A percentile compares a stretch with the other conserved stretches of the same genome.
Conservation (phyloP, 2,329 filamentous ascomycete species). For the Thielaviopsis euricoi region DNA sequence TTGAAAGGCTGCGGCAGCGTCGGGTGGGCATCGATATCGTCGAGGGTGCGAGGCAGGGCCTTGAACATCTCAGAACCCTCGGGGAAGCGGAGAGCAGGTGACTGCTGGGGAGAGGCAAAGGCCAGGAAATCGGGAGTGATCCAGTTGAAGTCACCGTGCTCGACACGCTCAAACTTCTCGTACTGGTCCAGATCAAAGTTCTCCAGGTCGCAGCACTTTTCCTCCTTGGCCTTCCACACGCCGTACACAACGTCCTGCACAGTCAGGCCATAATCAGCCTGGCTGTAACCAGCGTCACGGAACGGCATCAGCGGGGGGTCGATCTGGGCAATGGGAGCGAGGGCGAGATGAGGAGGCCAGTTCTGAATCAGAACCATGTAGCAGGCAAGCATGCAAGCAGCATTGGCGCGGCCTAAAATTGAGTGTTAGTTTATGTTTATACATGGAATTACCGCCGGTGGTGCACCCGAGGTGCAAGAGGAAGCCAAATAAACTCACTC, state of each 20-base stretch:
- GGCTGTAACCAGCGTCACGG: slow-evolving; percentile 93
- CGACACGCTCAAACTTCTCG: slow-evolving; percentile 85
- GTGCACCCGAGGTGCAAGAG: too few species aligned
- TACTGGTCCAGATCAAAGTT: slow-evolving; percentile 97
- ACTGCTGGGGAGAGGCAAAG: slow-evolving; percentile 85
- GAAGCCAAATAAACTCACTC: too few species aligned
- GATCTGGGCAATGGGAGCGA: slow-evolving; percentile 89
- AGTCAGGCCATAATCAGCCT: slow-evolving; percentile 88
- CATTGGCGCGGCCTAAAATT: slow-evolving; percentile 69
- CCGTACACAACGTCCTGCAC: slow-evolving; percentile 97
- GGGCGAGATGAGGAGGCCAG: slow-evolving; percentile 88
- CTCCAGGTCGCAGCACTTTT: slow-evolving; percentile 76
- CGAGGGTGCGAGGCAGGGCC: slow-evolving; percentile 58
- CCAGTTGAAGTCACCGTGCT: slow-evolving; percentile 99
- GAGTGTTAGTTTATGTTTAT: background rate
- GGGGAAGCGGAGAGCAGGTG: slow-evolving; percentile 55
- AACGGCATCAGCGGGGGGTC: slow-evolving; percentile 98
- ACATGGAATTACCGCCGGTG: too few species aligned
- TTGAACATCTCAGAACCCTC: slow-evolving; percentile 57
- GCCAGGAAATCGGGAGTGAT: slow-evolving; percentile 87
- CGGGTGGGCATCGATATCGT: slow-evolving; percentile 52
- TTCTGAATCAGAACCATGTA: slow-evolving; percentile 98
- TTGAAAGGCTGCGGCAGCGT: slow-evolving; percentile 77
- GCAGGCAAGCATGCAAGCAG: slow-evolving; percentile 84
- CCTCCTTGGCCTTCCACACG: slow-evolving; percentile 97